Evolutionary conservation across 2,329 filamentous ascomycete species (phyloP).

Genomic region (Fusarium hainanense): DNA sequence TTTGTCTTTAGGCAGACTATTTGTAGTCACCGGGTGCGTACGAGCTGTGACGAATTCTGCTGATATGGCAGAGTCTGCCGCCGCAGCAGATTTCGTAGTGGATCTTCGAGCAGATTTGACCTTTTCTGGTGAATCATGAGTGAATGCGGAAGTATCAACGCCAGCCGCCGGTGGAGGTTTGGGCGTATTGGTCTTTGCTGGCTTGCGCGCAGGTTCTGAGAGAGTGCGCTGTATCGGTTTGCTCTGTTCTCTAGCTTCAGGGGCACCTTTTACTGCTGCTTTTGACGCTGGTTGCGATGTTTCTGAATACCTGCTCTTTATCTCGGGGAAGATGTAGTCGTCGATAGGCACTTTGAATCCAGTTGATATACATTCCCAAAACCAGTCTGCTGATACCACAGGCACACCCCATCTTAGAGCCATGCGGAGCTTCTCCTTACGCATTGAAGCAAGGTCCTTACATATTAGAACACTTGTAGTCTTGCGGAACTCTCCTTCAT

Average conservation of each 20-base stretch:
- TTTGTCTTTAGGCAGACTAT: conserved; percentile 40
- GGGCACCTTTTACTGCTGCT: neutral
- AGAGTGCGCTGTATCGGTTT: conserved; percentile 38
- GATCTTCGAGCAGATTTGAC: conserved; percentile 27
- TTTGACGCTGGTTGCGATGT: conserved; percentile 14
- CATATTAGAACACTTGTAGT: conserved; percentile 83
- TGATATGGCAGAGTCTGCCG: conserved; percentile 45
- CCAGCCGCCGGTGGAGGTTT: conserved; percentile 43
- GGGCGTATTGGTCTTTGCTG: conserved; percentile 21
- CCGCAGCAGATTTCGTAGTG: conserved; percentile 3
- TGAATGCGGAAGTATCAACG: conserved; percentile 56
- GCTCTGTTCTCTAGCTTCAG: conserved; percentile 4
- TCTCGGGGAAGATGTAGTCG: conserved; percentile 60
- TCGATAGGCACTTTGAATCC: conserved; percentile 61
- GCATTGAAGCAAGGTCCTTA: conserved; percentile 65
- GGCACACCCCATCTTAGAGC: conserved; percentile 81
- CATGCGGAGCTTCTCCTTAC: conserved; percentile 81
- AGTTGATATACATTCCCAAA: conserved; percentile 81
- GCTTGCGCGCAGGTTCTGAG: conserved; percentile 33
- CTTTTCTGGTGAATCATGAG: conserved; percentile 45
- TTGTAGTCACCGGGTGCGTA: conserved; percentile 50
- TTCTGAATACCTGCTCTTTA: conserved; percentile 51
- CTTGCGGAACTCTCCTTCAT: conserved; percentile 79
- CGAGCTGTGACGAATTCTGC: conserved; percentile 57
- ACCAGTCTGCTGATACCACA: conserved; percentile 83